Evolutionary conservation across 2,329 filamentous ascomycete genomes (phyloP).

Genomic region (Cladophialophora yegresii): DNA sequence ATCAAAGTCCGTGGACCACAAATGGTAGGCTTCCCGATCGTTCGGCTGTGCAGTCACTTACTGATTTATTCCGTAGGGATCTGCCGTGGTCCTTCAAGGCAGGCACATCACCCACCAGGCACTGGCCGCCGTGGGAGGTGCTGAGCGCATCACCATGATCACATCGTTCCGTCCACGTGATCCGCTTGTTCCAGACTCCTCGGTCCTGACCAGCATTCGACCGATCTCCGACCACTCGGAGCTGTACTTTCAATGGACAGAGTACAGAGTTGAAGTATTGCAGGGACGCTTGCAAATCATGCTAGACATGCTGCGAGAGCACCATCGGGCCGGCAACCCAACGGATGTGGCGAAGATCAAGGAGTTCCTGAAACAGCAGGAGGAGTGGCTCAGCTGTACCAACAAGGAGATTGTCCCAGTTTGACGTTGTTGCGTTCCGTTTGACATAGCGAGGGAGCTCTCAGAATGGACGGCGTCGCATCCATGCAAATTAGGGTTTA

Average conservation of each 20-base stretch:
- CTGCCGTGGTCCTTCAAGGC: constrained; percentile 65
- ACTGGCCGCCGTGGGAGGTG: constrained; percentile 59
- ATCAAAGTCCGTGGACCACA: constrained; percentile 48
- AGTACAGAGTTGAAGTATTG: constrained; percentile 64
- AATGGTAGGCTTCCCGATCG: constrained; percentile 41
- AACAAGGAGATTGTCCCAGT: constrained; percentile 19
- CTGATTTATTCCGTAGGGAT: constrained; percentile 46
- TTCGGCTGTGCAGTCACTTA: constrained; percentile 1
- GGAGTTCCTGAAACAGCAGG: constrained; percentile 38
- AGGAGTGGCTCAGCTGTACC: constrained; percentile 24
- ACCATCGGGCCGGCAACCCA: constrained; percentile 38
- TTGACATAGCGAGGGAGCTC: neutral
- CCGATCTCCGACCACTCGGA: constrained; percentile 58
- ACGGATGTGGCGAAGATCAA: constrained; percentile 39
- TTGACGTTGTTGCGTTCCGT: neutral
- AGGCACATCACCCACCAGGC: constrained; percentile 67
- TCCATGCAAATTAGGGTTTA: neutral
- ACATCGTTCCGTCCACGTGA: constrained; percentile 64
- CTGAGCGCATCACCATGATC: constrained; percentile 66
- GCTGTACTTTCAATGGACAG: constrained; percentile 62
- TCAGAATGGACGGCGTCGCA: neutral
- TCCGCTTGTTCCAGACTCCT: constrained; percentile 58
- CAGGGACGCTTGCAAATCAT: constrained; percentile 57
- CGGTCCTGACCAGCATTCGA: constrained; percentile 61
- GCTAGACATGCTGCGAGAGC: constrained; percentile 41